These are phyloP conservation scores for Mycena maculata DNA, from an alignment of 768 basidiomycete genomes.

Conservation along the genomic window DNA sequence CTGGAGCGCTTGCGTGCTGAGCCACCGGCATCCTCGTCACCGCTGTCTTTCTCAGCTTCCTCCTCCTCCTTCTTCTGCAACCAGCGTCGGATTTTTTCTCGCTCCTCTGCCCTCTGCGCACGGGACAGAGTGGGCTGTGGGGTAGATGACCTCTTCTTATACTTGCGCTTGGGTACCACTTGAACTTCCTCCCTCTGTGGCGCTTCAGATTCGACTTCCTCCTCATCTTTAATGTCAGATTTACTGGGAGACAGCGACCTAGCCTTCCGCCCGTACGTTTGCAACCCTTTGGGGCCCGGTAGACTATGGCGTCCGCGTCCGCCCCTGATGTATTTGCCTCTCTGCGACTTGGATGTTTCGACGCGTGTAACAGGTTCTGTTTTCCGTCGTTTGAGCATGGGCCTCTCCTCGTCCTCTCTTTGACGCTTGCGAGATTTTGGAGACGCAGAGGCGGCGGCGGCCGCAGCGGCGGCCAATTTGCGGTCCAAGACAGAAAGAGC, in stretches of 20 bases:
- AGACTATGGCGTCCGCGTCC: conserved; percentile 25
- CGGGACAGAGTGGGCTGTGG: conserved; percentile 44
- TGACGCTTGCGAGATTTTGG: conserved; percentile 44
- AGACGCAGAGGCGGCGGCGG: conserved; percentile 43
- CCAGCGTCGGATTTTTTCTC: conserved; percentile 55
- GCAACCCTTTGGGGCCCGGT: conserved; percentile 15
- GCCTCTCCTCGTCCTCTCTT: conserved; percentile 47
- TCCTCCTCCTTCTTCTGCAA: conserved; percentile 38
- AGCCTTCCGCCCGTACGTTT: conserved; percentile 17
- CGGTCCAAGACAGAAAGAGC: conserved; percentile 62
- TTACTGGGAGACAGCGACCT: conserved; percentile 20
- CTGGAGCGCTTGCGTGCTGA: conserved; percentile 46
- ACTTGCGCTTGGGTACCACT: conserved; percentile 5
- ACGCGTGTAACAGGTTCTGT: conserved; percentile 48
- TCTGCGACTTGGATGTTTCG: conserved; percentile 40
- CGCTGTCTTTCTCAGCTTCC: conserved; percentile 36
- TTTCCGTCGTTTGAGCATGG: conserved; percentile 63
- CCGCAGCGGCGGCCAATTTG: conserved; percentile 61
- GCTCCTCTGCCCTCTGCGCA: conserved; percentile 54
- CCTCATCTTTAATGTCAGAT: conserved; percentile 19
- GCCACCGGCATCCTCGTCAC: conserved; percentile 32
- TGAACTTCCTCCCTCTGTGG: conserved; percentile 17
- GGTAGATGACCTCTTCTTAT: conserved; percentile 21
- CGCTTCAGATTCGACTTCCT: conserved; percentile 20
- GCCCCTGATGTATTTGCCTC: conserved; percentile 11